Conservation (phyloP, 164 flowering plant genomes). For the Amborella trichopoda region DNA sequence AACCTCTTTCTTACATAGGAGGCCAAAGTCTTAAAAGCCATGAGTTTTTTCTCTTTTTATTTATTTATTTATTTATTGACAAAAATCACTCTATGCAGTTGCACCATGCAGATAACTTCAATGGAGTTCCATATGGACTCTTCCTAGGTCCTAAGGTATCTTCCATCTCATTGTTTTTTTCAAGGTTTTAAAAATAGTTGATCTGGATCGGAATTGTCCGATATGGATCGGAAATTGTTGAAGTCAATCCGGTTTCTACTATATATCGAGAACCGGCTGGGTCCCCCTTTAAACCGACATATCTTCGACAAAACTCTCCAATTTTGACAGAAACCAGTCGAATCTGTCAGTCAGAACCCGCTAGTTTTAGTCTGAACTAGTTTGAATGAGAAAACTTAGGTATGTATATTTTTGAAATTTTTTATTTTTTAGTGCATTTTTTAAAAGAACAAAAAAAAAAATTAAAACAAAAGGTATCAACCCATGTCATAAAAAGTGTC, state of each 20-base stretch:
- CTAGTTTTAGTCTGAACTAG: no score
- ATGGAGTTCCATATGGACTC: constrained; percentile 87
- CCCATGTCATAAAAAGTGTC: no score
- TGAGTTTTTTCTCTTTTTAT: neutral
- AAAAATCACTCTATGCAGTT: constrained; percentile 21
- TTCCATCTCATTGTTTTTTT: neutral
- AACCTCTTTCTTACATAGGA: neutral
- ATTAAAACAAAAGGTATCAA: no score
- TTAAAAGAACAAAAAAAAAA: no score
- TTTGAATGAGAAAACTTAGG: no score
- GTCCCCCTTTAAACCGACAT: neutral
- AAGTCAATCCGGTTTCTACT: neutral
- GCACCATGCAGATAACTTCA: constrained; percentile 72
- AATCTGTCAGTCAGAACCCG: no score
- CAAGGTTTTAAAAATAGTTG: neutral
- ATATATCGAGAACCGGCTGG: neutral
- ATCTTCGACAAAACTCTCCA: neutral
- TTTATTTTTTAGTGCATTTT: no score
- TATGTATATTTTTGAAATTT: no score
- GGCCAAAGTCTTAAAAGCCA: neutral
- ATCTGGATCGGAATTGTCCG: neutral
- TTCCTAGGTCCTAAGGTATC: constrained; percentile 75
- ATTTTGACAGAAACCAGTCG: neutral
- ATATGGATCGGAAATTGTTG: neutral
- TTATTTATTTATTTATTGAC: constrained; percentile 1